Base-by-base conservation (phyloP, 2,329 filamentous ascomycete genomes). In the Chrysoporthe puriensis region DNA sequence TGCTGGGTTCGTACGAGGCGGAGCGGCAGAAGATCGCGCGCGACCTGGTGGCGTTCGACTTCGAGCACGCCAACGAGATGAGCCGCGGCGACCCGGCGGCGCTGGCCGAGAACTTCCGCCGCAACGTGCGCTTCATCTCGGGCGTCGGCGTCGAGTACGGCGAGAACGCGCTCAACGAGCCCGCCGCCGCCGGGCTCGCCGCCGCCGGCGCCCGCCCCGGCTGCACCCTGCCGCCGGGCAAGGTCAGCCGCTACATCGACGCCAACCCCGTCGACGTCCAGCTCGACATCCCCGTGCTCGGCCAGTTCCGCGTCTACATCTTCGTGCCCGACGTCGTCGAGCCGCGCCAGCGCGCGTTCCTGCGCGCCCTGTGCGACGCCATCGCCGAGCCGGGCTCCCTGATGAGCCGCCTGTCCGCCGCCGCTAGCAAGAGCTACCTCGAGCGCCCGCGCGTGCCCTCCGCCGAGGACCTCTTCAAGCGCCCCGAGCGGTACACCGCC, bases 121-220 rank as follows among this genome's bases (percentile, higher is more conserved):
- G 86, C 58, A 92, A 92, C 66, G 86, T 91, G 46, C 86, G 88
- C 9, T 93, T 93, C 78, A 93, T 92, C 71, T 91, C 89, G 0
- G 90, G 90, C 16, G 85, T 91, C 43, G 90, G 90, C 1, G 90
- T 89, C 3, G 87, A 88, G 67, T 70, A 70, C 43, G 66, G 56
- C 14, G 46, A 48, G 7, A 70, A 69, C 43, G 52, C 42, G 50
- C 64, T 70, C 7, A 70, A 70, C 44, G 42, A 34, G 59, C 26
- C 26, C 26, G 26, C 26, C 26, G 36, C 44, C 13, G 54, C 11
- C 2, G 54, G 71, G 64, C 9, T 64, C 60, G 7, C 1, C 71
- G 70, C 11, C 68, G 71, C 13, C 6, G 59, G n/a, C 36, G 70
- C 70, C 3, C 71, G 67, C 56, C 73, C 73, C 1, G 76, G 76